Evolutionary conservation across 129 eudicot genomes (phyloP).

Genomic region (Dittrichia graveolens): DNA sequence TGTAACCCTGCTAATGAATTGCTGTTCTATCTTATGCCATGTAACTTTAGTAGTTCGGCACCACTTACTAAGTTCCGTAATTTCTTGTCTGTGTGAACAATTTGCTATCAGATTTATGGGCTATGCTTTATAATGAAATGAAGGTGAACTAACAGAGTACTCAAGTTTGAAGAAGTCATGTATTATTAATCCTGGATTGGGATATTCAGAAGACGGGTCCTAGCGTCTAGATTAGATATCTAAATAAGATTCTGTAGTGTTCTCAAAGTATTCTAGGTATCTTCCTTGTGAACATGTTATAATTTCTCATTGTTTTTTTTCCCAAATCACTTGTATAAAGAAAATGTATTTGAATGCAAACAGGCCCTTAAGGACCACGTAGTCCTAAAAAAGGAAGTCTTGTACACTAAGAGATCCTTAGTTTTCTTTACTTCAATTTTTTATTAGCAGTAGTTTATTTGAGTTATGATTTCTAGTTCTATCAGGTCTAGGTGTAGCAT

Average conservation of each 20-base stretch:
- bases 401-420: neutral
- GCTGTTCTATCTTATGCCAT: neutral
- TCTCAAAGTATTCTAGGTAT: neutral
- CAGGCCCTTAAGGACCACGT: neutral
- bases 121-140: neutral
- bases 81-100: neutral
- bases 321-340: neutral
- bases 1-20: neutral
- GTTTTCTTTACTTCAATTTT: neutral
- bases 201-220: neutral
- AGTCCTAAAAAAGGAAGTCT: neutral
- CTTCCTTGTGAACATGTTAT: neutral
- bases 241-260: neutral
- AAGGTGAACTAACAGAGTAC: neutral
- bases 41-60: neutral
- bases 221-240: neutral
- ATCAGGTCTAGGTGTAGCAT: neutral
- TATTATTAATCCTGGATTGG: neutral
- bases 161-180: neutral
- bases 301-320: neutral
- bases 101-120: neutral
- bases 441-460: neutral
- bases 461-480: neutral
- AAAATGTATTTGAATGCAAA: neutral
- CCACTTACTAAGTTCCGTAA: neutral